These are phyloP conservation scores for Erysimum cheiri DNA, from an alignment of 441 rosid species.

Conservation along the genomic window DNA sequence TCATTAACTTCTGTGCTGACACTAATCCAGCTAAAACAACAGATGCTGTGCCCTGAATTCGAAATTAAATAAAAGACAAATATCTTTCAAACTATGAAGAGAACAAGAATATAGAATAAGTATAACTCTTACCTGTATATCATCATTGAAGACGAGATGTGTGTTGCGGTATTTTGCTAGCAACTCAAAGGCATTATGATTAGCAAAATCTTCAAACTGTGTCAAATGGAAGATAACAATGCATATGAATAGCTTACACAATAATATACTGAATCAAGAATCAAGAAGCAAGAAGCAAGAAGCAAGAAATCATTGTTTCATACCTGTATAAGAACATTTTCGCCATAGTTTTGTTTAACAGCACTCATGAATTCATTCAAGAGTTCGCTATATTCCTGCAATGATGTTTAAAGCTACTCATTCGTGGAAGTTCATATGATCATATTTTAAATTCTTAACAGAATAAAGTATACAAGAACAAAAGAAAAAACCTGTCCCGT, in stretches of 20 bases:
- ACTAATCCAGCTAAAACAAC: constrained; percentile 83
- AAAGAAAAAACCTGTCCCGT: constrained; percentile 63
- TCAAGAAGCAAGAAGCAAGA: constrained; percentile 6
- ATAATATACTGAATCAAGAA: background rate
- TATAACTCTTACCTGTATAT: constrained; percentile 64
- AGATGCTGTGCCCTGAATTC: constrained; percentile 78
- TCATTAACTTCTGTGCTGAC: constrained; percentile 64
- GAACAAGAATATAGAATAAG: background rate
- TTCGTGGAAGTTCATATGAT: background rate
- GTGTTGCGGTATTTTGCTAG: constrained; percentile 66
- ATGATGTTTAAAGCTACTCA: constrained; percentile 6
- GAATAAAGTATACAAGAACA: background rate
- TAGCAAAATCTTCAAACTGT: constrained; percentile 96
- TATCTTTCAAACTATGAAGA: background rate
- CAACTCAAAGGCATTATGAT: constrained; percentile 81
- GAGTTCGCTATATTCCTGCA: constrained; percentile 65
- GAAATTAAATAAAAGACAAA: background rate
- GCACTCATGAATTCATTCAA: constrained; percentile 82
- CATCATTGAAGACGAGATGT: constrained; percentile 92
- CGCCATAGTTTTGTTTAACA: constrained; percentile 84
- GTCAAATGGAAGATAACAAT: constrained; percentile 13
- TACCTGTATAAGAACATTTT: constrained; percentile 78
- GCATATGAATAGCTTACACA: constrained; percentile 7
- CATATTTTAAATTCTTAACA: background rate
- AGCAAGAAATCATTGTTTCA: background rate